Evolutionary conservation across 768 basidiomycete species (phyloP), one percentile per base, ranked within the genome.

Genomic region (Boletus rubroflammeus): DNA sequence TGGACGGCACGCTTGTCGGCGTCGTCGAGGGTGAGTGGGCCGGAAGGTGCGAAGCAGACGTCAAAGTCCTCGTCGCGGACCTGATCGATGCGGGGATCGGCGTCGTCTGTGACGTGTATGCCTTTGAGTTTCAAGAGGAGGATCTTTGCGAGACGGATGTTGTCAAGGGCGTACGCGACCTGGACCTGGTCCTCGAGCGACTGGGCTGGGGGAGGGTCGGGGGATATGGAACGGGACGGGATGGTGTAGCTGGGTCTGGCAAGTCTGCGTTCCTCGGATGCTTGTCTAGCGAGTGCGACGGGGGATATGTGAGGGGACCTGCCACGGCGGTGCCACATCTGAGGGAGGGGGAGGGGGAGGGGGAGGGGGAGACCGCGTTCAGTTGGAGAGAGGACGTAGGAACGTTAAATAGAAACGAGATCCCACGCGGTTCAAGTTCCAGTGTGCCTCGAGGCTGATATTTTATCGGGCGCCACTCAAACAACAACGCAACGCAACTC

Each of bases 171-270:
- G 61, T 86, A 86, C 7, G 86, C 86, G 61, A 78, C 73, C 62
- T 86, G 83, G 35, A 86, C 76, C 67, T 81, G 82, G 74, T 86
- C 85, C 47, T 80, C 77, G 56, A 86, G 77, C 0, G 82, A 68
- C 21, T 63, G 70, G 0, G 77, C n/a, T n/a, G 60, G 5, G 73
- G 66, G 26, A 1, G 57, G 10, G 38, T 29, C 40, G 5, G 48
- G 21, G 7, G 43, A 14, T 4, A 21, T 3, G 25, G 56, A 31
- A 2, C 39, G 42, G 39, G 21, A 0, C 11, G 39, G 40, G 40
- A 3, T 3, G 13, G 2, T 6, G 8, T 9, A 3, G 31, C 11
- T 13, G 1, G 23, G 10, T 25, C 19, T 19, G 13, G 31, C 2
- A 0, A 3, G 66, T 53, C 65, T 58, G 29, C 76, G 73, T 47